A percentile compares a stretch with the other conserved stretches of the same genome.
Conservation (phyloP, 2,329 filamentous ascomycete genomes). For the Colletotrichum karsti region DNA sequence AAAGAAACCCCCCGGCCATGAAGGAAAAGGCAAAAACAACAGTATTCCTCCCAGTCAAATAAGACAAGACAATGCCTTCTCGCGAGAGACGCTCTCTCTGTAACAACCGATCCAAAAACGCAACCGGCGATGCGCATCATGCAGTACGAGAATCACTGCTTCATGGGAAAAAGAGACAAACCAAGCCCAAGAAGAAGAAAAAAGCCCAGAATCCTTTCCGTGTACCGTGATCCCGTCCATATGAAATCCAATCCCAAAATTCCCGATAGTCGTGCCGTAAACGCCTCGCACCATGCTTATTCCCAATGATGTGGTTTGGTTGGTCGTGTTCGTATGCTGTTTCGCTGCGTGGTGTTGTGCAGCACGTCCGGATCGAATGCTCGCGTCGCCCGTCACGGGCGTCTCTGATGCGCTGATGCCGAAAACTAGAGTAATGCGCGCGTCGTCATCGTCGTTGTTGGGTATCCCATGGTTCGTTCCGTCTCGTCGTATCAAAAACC, state of each 20-base stretch:
- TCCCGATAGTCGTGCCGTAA: neutral
- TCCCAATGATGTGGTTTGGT: neutral
- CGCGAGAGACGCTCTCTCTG: slow-evolving; percentile 9
- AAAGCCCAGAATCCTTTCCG: neutral
- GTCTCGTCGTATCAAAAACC: neutral
- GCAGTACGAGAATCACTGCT: neutral
- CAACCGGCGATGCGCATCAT: neutral
- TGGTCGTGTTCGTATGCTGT: slow-evolving; percentile 3
- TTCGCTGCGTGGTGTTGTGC: neutral
- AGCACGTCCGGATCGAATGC: neutral
- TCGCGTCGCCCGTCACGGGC: neutral
- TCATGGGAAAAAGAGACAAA: neutral
- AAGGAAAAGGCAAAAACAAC: neutral
- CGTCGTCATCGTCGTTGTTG: neutral
- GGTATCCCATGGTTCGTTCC: neutral
- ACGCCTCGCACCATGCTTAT: neutral
- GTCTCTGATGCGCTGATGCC: neutral
- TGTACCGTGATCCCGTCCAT: slow-evolving; percentile 3
- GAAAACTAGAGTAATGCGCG: neutral
- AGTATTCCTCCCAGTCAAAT: neutral
- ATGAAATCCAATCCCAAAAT: neutral
- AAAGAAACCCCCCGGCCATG: neutral
- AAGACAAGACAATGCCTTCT: slow-evolving; percentile 3
- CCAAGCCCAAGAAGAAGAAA: neutral
- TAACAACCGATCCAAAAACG: neutral